phyloP scores from a whole-genome alignment of 345 rosid genomes.

The Salix brachista region DNA sequence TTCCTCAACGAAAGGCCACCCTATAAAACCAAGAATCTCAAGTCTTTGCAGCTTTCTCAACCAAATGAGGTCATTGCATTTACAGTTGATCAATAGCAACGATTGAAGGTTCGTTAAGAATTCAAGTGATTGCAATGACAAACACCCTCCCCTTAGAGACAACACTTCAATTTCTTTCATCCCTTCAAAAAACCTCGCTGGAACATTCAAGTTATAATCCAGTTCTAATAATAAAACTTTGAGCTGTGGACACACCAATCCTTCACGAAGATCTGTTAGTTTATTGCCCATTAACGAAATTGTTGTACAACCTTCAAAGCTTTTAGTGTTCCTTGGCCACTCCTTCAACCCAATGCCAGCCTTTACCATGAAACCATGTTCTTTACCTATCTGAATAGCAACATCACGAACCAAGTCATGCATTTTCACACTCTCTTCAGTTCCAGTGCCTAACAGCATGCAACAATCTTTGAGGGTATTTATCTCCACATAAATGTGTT shows the following conservation, averaged over 20 bases:
- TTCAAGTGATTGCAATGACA: not conserved
- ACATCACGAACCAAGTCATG: conserved; percentile 16
- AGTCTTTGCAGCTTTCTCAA: not conserved
- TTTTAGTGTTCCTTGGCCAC: not conserved
- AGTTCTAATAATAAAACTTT: not conserved
- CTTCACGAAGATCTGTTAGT: not conserved
- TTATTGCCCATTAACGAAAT: not conserved
- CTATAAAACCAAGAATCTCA: not conserved
- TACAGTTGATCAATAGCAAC: not conserved
- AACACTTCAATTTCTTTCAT: conserved; percentile 1
- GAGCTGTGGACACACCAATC: not conserved
- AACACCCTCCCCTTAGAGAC: not conserved
- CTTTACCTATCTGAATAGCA: not conserved
- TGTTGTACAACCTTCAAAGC: not conserved
- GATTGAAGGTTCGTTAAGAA: not conserved
- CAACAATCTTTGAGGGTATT: conserved; percentile 5
- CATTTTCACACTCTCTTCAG: not conserved
- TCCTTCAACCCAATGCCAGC: not conserved
- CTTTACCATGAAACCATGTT: not conserved
- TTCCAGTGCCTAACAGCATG: conserved; percentile 1
- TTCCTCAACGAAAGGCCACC: not conserved
- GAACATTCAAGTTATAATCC: not conserved
- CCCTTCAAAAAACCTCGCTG: not conserved
- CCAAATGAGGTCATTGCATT: not conserved
- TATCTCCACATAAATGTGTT: not conserved